Conservation (phyloP, 1,139 yeast genomes). For the Candida tropicalis region DNA sequence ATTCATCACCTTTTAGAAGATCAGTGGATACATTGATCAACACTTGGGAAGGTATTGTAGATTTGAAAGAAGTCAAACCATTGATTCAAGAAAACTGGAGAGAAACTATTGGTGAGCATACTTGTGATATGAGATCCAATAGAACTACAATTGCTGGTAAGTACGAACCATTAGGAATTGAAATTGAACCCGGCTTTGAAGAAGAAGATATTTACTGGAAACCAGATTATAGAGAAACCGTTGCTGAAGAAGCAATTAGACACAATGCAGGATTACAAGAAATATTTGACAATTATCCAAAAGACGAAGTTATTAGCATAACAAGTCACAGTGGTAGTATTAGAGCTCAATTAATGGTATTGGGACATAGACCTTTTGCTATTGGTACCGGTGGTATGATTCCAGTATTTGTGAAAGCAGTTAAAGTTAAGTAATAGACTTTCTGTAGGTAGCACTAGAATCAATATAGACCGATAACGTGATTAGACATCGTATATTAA, state of each 20-base stretch:
- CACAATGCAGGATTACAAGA: constrained; percentile 39
- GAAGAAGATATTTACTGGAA: constrained; percentile 44
- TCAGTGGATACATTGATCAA: constrained; percentile 40
- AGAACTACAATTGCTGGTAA: constrained; percentile 32
- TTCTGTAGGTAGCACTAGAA: background rate
- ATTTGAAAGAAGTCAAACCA: constrained; percentile 28
- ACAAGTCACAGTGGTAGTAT: constrained; percentile 47
- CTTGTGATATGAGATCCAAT: constrained; percentile 47
- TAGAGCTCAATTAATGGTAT: constrained; percentile 41
- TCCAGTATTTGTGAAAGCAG: constrained; percentile 44
- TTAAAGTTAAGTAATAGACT: constrained; percentile 12
- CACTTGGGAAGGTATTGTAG: constrained; percentile 36
- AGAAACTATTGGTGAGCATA: constrained; percentile 48
- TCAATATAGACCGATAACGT: background rate
- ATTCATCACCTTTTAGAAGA: constrained; percentile 40
- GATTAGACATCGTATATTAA: no score
- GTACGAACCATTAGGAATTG: constrained; percentile 33
- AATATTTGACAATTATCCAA: constrained; percentile 27
- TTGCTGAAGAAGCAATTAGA: constrained; percentile 44
- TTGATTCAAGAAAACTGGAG: constrained; percentile 44
- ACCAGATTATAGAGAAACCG: constrained; percentile 42
- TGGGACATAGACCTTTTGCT: constrained; percentile 44
- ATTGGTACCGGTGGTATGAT: constrained; percentile 50
- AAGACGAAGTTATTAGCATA: constrained; percentile 29
- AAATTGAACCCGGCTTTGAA: constrained; percentile 40